Evolutionary conservation across 75 land plant genomes (phyloP), one percentile per base, ranked within the genome.

Genomic region (Ceratopteris richardii): DNA sequence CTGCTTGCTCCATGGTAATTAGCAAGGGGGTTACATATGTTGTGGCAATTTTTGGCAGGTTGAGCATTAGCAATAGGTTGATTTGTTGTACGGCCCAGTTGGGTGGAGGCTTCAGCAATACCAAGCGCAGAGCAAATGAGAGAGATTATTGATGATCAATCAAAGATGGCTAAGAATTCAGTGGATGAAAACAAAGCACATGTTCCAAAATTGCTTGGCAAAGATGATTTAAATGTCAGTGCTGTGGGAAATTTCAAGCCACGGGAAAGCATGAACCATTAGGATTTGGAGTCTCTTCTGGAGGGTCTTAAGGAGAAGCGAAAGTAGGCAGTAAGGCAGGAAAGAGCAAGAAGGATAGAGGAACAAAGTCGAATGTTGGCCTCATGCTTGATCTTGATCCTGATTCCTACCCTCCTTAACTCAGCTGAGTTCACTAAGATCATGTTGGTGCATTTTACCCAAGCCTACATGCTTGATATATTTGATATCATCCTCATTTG

Each of bases 321-420:
- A 65, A 79, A 78, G 26, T 66, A 78, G 44, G 81, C 86, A 25
- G 71, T 95, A n/a, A 83, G 82, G 56, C 73, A 66, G 69, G 99
- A 95, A 57, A 77, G 99, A 40, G 62, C 87, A 57, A 80, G 93
- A 53, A 84, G 99, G 58, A 75, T 95, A 36, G 80, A 82, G 44
- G 97, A 95, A 37, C 99, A 90, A 66, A 95, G 80, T 37, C 81
- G 82, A 41, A 90, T 95, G 97, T 87, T 95, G 58, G n/a, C 51
- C 81, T 95, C 9, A 97, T 95, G 28, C 70, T 95, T 57, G 99
- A 95, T 75, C 75, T 95, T 18, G 99, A 95, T 75, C 97, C 90
- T n/a, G n/a, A n/a, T n/a, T n/a, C n/a, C n/a, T 58, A 95, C 99
- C 2, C 97, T 95, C 56, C 80, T 95, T 23, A 95, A 95, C 64